Evolutionary conservation across 164 flowering plant species (phyloP).

Genomic region (Vitis labrusca): DNA sequence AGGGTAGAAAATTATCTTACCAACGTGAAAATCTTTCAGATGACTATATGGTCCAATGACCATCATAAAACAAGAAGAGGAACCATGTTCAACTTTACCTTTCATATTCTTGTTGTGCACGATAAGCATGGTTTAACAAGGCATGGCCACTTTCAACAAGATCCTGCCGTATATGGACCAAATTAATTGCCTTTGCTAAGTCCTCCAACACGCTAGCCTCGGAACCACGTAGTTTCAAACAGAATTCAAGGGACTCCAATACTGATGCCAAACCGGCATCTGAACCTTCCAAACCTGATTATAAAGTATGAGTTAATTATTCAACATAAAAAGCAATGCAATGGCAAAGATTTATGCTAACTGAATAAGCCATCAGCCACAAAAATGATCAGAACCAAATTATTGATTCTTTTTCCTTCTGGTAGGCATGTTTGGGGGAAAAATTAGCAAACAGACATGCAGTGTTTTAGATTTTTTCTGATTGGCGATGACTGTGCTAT

Average conservation of each 20-base stretch:
- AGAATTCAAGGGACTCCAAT: conserved; percentile 86
- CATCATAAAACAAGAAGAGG: neutral
- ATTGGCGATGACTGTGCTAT: no score
- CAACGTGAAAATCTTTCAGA: no score
- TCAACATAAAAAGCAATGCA: neutral
- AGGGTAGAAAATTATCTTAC: no score
- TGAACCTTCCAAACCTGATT: conserved; percentile 76
- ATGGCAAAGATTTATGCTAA: no score
- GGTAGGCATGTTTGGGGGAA: no score
- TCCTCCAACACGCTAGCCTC: conserved; percentile 95
- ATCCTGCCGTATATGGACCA: conserved; percentile 76
- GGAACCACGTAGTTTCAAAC: conserved; percentile 91
- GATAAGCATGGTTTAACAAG: conserved; percentile 79
- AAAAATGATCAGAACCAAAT: no score
- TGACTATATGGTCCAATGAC: neutral
- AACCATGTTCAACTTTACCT: conserved; percentile 45
- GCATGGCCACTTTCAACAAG: conserved; percentile 94
- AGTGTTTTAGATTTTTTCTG: no score
- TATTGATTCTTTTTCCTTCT: no score
- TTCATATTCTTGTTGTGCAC: conserved; percentile 84
- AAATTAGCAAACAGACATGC: no score
- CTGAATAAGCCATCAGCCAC: no score
- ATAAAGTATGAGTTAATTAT: neutral
- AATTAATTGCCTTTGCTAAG: conserved; percentile 80
- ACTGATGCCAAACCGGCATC: conserved; percentile 91